Evolutionary conservation across 345 rosid genomes (phyloP).

Genomic region (Sisymbrium altissimum): DNA sequence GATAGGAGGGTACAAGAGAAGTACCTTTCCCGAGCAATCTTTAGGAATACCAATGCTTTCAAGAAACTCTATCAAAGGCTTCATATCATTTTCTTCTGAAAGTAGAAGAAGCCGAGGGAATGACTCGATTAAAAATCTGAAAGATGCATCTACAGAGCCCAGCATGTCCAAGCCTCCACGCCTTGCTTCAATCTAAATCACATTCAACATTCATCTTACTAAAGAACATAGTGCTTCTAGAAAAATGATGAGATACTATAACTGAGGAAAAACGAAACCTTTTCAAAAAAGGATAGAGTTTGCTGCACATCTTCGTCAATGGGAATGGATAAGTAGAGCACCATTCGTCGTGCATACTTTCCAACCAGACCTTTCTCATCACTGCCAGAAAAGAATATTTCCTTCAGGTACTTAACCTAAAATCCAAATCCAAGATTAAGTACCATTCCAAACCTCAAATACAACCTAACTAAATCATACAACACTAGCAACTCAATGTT

Average conservation of each 20-base stretch:
- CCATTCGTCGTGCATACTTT: slow-evolving; percentile 65
- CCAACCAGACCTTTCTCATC: slow-evolving; percentile 45
- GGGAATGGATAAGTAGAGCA: slow-evolving; percentile 68
- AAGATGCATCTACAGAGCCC: slow-evolving; percentile 53
- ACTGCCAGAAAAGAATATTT: slow-evolving; percentile 70
- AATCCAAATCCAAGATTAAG: slow-evolving; percentile 57
- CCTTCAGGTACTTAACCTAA: slow-evolving; percentile 85
- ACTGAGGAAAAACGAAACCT: slow-evolving; percentile 42
- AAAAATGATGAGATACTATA: not conserved
- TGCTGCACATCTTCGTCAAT: slow-evolving; percentile 83
- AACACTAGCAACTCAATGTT: not conserved
- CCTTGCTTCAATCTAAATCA: slow-evolving; percentile 73
- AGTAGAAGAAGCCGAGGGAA: slow-evolving; percentile 75
- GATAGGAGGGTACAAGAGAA: slow-evolving; percentile 73
- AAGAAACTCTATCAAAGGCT: slow-evolving; percentile 54
- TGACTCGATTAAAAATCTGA: slow-evolving; percentile 66
- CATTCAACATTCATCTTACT: slow-evolving; percentile 16
- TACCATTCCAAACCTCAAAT: slow-evolving; percentile 11
- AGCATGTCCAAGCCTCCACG: slow-evolving; percentile 84
- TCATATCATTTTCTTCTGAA: slow-evolving; percentile 55
- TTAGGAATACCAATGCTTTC: slow-evolving; percentile 50
- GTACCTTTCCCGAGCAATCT: slow-evolving; percentile 38
- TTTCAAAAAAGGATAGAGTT: slow-evolving; percentile 84
- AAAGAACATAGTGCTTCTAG: not conserved
- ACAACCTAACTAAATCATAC: slow-evolving; percentile 1